Evolutionary conservation across 2,329 filamentous ascomycete species (phyloP).

Genomic region (Bimuria novae-zelandiae): DNA sequence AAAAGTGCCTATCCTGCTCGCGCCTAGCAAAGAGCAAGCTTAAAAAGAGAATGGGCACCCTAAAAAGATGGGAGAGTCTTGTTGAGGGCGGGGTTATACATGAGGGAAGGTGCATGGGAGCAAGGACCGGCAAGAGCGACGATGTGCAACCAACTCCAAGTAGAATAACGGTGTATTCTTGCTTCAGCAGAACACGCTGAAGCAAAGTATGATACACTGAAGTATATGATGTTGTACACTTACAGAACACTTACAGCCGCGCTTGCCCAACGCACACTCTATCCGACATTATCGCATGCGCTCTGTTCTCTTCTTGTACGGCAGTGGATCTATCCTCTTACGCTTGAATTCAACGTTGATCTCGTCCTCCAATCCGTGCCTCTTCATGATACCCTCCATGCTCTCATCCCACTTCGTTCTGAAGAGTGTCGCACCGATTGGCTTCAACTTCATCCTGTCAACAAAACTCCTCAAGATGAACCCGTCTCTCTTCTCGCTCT

Average conservation of each 20-base stretch:
- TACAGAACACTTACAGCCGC: constrained; percentile 20
- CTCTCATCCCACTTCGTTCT: constrained; percentile 86
- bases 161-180: not conserved
- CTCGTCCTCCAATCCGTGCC: constrained; percentile 70
- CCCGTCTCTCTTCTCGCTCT: constrained; percentile 67
- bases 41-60: not conserved
- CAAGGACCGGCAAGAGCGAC: constrained; percentile 1
- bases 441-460: constrained; percentile 68
- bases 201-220: constrained; percentile 17
- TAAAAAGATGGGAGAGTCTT: not conserved
- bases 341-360: constrained; percentile 84
- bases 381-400: constrained; percentile 84
- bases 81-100: not conserved
- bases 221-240: constrained; percentile 21
- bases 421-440: constrained; percentile 87
- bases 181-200: not conserved
- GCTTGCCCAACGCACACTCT: constrained; percentile 7
- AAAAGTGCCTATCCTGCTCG: too few relatives aligned
- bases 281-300: constrained; percentile 47
- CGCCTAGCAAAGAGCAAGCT: not conserved
- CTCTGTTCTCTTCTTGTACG: constrained; percentile 63
- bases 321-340: constrained; percentile 71
- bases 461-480: constrained; percentile 79
- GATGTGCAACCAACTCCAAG: not conserved
- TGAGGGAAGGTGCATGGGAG: not conserved